Conservation (phyloP, 1,284 basidiomycete genomes). For the Earliella scabrosa region DNA sequence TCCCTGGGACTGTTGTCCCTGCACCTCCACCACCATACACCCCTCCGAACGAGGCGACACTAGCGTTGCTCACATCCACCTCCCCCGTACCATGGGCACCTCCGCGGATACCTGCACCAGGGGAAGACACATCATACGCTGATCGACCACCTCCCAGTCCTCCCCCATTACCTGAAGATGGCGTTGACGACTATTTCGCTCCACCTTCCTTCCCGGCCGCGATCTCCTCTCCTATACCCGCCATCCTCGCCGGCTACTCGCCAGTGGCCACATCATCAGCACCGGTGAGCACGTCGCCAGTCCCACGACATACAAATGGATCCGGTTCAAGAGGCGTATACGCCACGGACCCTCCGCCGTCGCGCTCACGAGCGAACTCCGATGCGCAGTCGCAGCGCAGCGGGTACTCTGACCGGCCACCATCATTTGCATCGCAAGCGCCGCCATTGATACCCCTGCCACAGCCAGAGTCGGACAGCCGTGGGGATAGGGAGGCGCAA, state of each 20-base stretch:
- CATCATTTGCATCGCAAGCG: slow-evolving; percentile 27
- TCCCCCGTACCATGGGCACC: slow-evolving; percentile 24
- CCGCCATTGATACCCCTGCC: slow-evolving; percentile 26
- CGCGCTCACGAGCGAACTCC: slow-evolving; percentile 22
- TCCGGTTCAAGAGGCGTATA: slow-evolving; percentile 24
- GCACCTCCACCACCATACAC: slow-evolving; percentile 43
- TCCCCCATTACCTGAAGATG: slow-evolving; percentile 26
- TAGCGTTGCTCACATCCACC: slow-evolving; percentile 25
- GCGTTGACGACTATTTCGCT: slow-evolving; percentile 27
- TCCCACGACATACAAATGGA: slow-evolving; percentile 21
- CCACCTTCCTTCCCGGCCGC: slow-evolving; percentile 31
- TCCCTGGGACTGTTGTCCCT: slow-evolving; percentile 50
- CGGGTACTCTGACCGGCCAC: slow-evolving; percentile 25
- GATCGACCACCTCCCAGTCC: slow-evolving; percentile 34
- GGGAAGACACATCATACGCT: slow-evolving; percentile 31
- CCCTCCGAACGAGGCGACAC: slow-evolving; percentile 24
- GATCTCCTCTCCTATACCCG: slow-evolving; percentile 35
- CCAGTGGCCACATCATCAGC: slow-evolving; percentile 21
- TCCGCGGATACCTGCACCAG: slow-evolving; percentile 19
- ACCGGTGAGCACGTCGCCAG: slow-evolving; percentile 21
- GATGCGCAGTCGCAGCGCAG: slow-evolving; percentile 20
- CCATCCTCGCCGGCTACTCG: slow-evolving; percentile 31
- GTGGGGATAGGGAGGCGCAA: slow-evolving; percentile 1
- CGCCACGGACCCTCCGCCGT: slow-evolving; percentile 15
- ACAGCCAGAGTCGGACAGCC: slow-evolving; percentile 1